Evolutionary conservation across 1,284 basidiomycete species (phyloP).

Genomic region (Tylopilus sp.): DNA sequence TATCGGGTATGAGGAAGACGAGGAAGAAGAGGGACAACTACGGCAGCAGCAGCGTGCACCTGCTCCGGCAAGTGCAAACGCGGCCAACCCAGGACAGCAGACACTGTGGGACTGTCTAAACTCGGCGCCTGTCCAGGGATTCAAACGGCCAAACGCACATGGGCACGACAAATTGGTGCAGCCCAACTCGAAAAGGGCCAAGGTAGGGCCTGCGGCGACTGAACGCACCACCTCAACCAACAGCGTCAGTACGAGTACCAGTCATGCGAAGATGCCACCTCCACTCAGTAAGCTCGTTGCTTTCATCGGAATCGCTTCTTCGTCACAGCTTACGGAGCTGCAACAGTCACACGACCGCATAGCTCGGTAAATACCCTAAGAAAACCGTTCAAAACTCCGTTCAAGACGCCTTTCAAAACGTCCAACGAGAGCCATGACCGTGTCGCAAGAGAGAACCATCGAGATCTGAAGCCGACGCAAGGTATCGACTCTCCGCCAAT

Average conservation of each 20-base stretch:
- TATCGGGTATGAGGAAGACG: slow-evolving; percentile 30
- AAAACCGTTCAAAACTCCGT: slow-evolving; percentile 47
- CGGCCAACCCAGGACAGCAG: slow-evolving; percentile 13
- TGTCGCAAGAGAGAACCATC: background rate
- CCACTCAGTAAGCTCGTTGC: slow-evolving; percentile 33
- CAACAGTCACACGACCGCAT: slow-evolving; percentile 38
- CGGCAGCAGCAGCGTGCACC: slow-evolving; percentile 3
- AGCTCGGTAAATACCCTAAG: slow-evolving; percentile 38
- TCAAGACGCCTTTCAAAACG: slow-evolving; percentile 40
- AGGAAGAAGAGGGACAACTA: slow-evolving; percentile 9
- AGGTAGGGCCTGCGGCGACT: slow-evolving; percentile 25
- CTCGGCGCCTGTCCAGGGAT: slow-evolving; percentile 17
- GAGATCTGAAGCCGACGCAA: background rate
- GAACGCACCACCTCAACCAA: background rate
- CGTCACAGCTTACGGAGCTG: background rate
- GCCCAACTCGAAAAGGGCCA: slow-evolving; percentile 38
- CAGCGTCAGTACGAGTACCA: too few relatives aligned
- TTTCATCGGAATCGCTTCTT: background rate
- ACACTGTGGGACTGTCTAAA: slow-evolving; percentile 26
- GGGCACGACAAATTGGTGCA: slow-evolving; percentile 9
- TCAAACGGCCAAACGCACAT: slow-evolving; percentile 24
- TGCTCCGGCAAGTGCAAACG: background rate
- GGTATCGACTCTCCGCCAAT: background rate
- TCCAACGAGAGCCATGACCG: slow-evolving; percentile 10
- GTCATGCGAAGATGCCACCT: slow-evolving; percentile 22